Conservation (phyloP, 75 land plant species). For the Sequoiadendron giganteum region DNA sequence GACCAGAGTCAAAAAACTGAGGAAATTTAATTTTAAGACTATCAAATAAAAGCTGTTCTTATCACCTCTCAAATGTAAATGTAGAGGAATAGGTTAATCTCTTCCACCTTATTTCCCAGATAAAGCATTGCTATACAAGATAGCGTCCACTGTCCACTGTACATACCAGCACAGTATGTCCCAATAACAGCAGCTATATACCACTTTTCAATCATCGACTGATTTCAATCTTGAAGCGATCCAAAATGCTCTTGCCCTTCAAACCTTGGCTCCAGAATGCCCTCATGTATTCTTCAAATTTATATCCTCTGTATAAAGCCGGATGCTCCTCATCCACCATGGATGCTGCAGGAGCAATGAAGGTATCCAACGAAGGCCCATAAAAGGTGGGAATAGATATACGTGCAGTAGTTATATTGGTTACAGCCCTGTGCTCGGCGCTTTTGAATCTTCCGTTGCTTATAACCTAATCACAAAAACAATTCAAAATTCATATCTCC, state of each 20-base stretch:
- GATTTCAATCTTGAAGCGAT: no score
- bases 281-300: no score
- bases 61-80: constrained; percentile 25
- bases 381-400: constrained; percentile 65
- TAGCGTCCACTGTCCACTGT: no score
- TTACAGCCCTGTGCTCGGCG: constrained; percentile 45
- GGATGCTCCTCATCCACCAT: constrained; percentile 22
- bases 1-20: not conserved
- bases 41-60: not conserved
- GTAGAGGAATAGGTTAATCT: not conserved
- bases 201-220: no score
- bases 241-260: no score
- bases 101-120: no score
- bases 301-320: not conserved
- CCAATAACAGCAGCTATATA: not conserved
- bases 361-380: constrained; percentile 42
- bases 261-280: no score
- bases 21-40: not conserved
- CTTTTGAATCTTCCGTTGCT: constrained; percentile 62
- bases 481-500: no score
- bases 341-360: constrained; percentile 37
- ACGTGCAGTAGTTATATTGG: constrained; percentile 25
- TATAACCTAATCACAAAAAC: constrained; percentile 9
- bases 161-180: no score
- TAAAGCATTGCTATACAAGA: no score